A percentile compares a stretch with the other conserved stretches of the same genome.
Conservation (phyloP, 2,329 filamentous ascomycete genomes). For the Diplodia sapinea region DNA sequence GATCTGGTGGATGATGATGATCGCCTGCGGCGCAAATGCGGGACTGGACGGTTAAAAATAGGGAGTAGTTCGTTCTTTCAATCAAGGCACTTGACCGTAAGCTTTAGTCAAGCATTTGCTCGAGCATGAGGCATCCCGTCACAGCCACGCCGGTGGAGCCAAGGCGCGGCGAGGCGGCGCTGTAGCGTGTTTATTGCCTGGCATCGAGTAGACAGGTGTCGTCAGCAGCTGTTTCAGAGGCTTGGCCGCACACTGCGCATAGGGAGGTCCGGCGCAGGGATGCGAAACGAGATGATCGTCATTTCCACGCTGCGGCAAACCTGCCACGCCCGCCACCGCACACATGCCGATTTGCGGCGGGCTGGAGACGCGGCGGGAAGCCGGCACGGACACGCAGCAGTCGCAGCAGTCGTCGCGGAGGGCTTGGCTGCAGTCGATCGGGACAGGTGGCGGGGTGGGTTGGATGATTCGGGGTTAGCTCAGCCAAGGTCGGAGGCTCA, state of each 20-base stretch:
- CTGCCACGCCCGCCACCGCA: slow-evolving; percentile 2
- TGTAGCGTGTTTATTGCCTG: slow-evolving; percentile 15
- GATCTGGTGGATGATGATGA: slow-evolving; percentile 7
- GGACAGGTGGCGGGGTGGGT: slow-evolving; percentile 21
- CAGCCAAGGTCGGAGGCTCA: slow-evolving; percentile 28
- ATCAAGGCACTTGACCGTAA: neutral
- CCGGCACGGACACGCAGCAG: neutral
- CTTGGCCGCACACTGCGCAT: slow-evolving; percentile 10
- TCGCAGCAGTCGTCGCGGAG: neutral
- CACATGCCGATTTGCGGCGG: slow-evolving; percentile 10
- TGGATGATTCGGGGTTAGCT: slow-evolving; percentile 11
- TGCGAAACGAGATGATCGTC: slow-evolving; percentile 28
- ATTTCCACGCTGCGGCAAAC: slow-evolving; percentile 25
- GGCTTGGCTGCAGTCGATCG: slow-evolving; percentile 19
- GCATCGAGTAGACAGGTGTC: slow-evolving; percentile 16
- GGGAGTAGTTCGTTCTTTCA: neutral
- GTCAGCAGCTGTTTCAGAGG: slow-evolving; percentile 30
- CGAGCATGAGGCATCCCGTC: too few species aligned
- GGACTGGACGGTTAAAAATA: slow-evolving; percentile 13
- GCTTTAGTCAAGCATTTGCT: slow-evolving; percentile 18
- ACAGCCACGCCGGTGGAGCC: slow-evolving; percentile 18
- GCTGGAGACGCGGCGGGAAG: neutral
- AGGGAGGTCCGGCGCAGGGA: slow-evolving; percentile 10
- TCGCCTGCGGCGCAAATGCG: too few species aligned
- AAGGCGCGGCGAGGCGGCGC: neutral